Evolutionary conservation across 148 eudicot species (phyloP).

Genomic region (Chenopodium suecicum): DNA sequence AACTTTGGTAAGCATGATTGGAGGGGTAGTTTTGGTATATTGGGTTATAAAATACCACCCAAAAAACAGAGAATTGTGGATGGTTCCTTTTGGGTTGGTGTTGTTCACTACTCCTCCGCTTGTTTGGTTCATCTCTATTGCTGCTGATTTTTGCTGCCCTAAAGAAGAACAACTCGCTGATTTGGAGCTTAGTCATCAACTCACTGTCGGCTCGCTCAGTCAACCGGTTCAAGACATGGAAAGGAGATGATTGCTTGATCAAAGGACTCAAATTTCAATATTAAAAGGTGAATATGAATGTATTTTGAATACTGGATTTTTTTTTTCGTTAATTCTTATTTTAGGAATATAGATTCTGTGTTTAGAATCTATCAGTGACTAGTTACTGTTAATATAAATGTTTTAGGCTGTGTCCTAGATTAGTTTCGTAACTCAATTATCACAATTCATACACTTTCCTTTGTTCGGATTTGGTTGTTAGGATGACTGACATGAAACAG

Average conservation of each 20-base stretch:
- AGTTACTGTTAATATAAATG: neutral
- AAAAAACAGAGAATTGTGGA: constrained; percentile 51
- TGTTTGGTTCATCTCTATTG: constrained; percentile 33
- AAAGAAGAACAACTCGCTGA: constrained; percentile 16
- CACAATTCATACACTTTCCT: neutral
- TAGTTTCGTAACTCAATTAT: neutral
- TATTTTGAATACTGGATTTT: no score
- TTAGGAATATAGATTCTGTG: neutral
- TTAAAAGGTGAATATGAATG: no score
- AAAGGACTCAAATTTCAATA: no score
- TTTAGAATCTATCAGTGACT: neutral
- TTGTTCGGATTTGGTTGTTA: no score
- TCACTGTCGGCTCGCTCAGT: neutral
- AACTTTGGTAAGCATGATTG: constrained; percentile 39
- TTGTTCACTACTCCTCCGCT: constrained; percentile 49
- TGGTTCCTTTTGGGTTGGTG: constrained; percentile 64
- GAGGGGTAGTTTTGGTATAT: constrained; percentile 51
- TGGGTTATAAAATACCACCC: constrained; percentile 53
- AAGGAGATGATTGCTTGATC: neutral
- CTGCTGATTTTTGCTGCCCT: constrained; percentile 38
- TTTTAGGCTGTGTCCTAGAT: neutral
- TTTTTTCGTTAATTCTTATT: no score
- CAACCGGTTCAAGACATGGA: constrained; percentile 10
- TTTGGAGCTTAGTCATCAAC: constrained; percentile 7
- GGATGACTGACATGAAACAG: no score